These are phyloP conservation scores for Akebia trifoliata DNA, from an alignment of 164 flowering plant genomes.

Conservation along the genomic window DNA sequence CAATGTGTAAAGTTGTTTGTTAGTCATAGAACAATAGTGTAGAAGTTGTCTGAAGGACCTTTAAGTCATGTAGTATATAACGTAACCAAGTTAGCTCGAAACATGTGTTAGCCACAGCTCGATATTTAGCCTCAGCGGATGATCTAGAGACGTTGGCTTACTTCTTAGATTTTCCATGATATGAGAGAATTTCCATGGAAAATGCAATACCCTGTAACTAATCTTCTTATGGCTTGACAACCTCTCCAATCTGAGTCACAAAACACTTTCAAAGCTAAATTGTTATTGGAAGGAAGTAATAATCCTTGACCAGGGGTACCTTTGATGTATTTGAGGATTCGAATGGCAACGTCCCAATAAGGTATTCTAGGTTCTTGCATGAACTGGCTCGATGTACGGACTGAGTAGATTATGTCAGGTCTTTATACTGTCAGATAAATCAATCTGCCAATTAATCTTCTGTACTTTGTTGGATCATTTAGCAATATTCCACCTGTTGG, in stretches of 20 bases:
- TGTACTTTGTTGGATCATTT: conserved; percentile 5
- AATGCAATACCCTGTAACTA: neutral
- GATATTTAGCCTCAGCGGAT: no score
- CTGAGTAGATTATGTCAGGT: neutral
- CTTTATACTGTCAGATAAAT: neutral
- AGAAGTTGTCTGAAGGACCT: neutral
- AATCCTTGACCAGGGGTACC: conserved; percentile 3
- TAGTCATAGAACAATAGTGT: neutral
- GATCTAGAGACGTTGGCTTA: neutral
- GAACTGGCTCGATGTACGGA: neutral
- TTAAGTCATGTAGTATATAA: neutral
- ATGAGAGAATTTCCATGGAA: neutral
- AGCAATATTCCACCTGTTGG: neutral
- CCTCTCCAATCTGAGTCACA: conserved; percentile 10
- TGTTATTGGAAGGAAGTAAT: neutral
- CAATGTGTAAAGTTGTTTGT: no score
- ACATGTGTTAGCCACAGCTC: neutral
- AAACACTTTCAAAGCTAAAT: neutral
- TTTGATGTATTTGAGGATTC: conserved; percentile 2
- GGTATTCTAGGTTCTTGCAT: neutral
- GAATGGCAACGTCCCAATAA: neutral
- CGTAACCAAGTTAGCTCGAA: neutral
- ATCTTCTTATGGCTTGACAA: neutral
- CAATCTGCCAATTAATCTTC: conserved; percentile 3
- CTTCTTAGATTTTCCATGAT: conserved; percentile 3